Evolutionary conservation across 805 yeast genomes (phyloP).

Genomic region (Candida sakaeoensis): DNA sequence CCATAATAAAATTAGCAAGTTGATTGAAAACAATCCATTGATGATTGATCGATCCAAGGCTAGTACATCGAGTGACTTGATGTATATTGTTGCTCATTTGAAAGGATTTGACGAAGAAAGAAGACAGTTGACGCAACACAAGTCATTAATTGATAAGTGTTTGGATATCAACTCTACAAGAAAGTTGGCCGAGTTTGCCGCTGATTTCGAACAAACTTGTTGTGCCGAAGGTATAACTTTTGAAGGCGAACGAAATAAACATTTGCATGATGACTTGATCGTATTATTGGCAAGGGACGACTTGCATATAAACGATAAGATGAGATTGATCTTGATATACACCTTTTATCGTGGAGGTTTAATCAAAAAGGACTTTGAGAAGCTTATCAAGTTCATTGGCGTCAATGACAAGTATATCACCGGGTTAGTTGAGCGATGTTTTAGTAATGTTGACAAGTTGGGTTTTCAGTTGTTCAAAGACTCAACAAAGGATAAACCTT

Average conservation of each 20-base stretch:
- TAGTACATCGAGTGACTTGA: conserved; percentile 63
- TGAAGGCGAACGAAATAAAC: conserved; percentile 60
- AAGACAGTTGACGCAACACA: conserved; percentile 55
- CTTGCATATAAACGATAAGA: conserved; percentile 59
- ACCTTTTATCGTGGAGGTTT: conserved; percentile 81
- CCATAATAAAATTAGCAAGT: conserved; percentile 54
- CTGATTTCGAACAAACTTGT: conserved; percentile 82
- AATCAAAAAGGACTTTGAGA: conserved; percentile 65
- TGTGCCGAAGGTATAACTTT: conserved; percentile 68
- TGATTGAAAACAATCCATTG: conserved; percentile 69
- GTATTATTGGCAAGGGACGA: conserved; percentile 46
- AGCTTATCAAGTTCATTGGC: conserved; percentile 57
- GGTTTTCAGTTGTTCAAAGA: conserved; percentile 56
- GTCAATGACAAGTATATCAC: conserved; percentile 44
- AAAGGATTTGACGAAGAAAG: conserved; percentile 67
- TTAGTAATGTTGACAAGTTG: conserved; percentile 40
- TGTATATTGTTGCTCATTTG: conserved; percentile 69
- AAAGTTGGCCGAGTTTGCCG: conserved; percentile 60
- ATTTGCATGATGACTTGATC: conserved; percentile 60
- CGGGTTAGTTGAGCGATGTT: conserved; percentile 53
- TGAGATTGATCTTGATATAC: conserved; percentile 71
- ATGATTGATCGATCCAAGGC: conserved; percentile 66
- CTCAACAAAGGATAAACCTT: conserved; percentile 38
- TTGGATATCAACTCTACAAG: conserved; percentile 55
- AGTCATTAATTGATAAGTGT: conserved; percentile 61